These are phyloP conservation scores for Turnera subulata DNA, from an alignment of 345 rosid genomes.

Conservation along the genomic window DNA sequence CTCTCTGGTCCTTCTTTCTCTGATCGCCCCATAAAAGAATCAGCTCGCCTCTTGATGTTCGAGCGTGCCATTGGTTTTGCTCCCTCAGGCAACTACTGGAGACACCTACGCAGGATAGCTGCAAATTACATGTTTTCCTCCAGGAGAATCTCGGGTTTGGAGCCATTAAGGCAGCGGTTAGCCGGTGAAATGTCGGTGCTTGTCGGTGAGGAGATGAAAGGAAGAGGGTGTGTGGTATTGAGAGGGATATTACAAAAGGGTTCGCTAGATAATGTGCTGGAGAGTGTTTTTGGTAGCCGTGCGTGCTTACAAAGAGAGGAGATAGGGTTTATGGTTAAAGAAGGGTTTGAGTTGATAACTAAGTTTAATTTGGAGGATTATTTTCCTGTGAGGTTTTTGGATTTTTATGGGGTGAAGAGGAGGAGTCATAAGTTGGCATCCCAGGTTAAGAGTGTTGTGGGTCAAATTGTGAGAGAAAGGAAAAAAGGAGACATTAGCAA, in stretches of 20 bases:
- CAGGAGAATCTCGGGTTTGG: constrained; percentile 32
- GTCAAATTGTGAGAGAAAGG: constrained; percentile 38
- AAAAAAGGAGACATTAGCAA: constrained; percentile 11
- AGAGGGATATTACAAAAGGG: constrained; percentile 41
- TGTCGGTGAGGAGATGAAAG: constrained; percentile 27
- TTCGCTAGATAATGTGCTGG: constrained; percentile 43
- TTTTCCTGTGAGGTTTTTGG: constrained; percentile 46
- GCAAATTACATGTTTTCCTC: constrained; percentile 57
- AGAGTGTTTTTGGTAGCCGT: constrained; percentile 50
- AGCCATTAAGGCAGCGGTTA: constrained; percentile 31
- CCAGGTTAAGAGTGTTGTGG: constrained; percentile 38
- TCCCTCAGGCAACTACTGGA: constrained; percentile 53
- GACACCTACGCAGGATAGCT: constrained; percentile 47
- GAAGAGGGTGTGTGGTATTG: constrained; percentile 25
- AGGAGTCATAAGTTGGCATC: constrained; percentile 41
- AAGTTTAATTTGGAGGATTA: constrained; percentile 53
- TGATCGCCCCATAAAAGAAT: constrained; percentile 56
- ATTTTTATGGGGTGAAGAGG: constrained; percentile 55
- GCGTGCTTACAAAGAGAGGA: constrained; percentile 13
- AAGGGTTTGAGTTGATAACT: constrained; percentile 49
- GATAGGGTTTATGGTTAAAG: constrained; percentile 42
- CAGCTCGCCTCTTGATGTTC: constrained; percentile 55
- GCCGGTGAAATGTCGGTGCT: constrained; percentile 31
- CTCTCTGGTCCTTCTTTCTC: constrained; percentile 46
- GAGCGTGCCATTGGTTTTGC: constrained; percentile 75